These are phyloP conservation scores for Quercus suber DNA, from an alignment of 306 rosid species.

Conservation along the genomic window DNA sequence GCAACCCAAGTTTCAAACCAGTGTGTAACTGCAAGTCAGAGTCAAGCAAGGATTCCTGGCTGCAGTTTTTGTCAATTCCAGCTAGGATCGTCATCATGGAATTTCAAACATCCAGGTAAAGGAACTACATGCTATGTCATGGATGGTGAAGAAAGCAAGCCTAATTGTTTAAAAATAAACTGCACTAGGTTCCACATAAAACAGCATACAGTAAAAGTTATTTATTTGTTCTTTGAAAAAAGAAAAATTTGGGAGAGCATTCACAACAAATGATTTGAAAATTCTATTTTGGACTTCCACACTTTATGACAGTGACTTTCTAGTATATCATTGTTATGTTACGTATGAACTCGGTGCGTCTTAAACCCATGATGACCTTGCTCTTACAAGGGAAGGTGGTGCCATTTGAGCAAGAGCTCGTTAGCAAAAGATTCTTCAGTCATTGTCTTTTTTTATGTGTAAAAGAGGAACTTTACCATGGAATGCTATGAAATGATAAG, in stretches of 20 bases:
- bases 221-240: neutral
- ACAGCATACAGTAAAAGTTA: neutral
- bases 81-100: neutral
- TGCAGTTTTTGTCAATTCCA: neutral
- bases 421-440: neutral
- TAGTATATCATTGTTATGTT: too few relatives aligned
- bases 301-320: neutral
- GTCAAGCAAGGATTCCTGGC: neutral
- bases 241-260: neutral
- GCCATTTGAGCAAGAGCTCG: too few relatives aligned
- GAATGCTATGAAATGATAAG: conserved; percentile 14
- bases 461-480: neutral
- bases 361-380: too few relatives aligned
- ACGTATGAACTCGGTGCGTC: too few relatives aligned
- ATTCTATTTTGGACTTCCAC: neutral
- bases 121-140: too few relatives aligned
- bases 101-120: neutral
- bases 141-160: neutral
- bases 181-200: neutral
- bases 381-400: too few relatives aligned
- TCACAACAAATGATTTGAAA: neutral
- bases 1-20: neutral
- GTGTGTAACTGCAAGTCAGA: neutral
- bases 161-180: neutral
- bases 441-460: neutral